Evolutionary conservation across 2,329 filamentous ascomycete species (phyloP), one percentile per base, ranked within the genome.

Genomic region (Fonsecaea nubica): DNA sequence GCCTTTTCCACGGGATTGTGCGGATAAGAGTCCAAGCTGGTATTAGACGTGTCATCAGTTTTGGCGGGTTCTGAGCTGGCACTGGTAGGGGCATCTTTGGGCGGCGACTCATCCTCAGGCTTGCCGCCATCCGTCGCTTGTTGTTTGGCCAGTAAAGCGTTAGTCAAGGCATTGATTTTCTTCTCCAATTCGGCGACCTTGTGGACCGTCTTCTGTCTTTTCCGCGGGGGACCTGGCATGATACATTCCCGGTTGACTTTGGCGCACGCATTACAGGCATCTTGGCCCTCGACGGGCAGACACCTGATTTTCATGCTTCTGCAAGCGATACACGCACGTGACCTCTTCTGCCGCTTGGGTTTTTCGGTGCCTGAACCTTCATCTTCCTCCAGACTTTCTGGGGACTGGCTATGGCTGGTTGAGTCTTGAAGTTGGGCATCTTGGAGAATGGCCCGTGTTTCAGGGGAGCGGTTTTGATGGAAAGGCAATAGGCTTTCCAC

Each of bases 131-230:
- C 60, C 4, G 70, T 21, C 61, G 74, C 70, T 18, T 71, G 68
- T 12, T 71, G 72, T 6, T 78, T 78, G 1, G 90, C 87, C 55
- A 92, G 89, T 69, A 96, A 77, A 36, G 89, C 92, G 4, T 92
- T 91, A 5, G 92, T 96, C 75, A 97, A 77, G 9, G 90, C 91
- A 80, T 96, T 92, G 70, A 97, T 93, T 81, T 96, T 96, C 83
- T 90, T 92, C 82, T 97, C 93, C 58, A 97, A 83, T 81, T 97
- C 93, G 10, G 92, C 90, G 15, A 97, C 93, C 60, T 88, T 93
- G 76, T 96, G 93, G 60, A 92, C 92, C 82, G 96, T 96, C 83
- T 93, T 96, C 81, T 94, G 91, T 52, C 93, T 85, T 80, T 96
- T 96, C 42, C 92, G 79, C 7, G 83, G 87, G 1, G 87, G 92